Base-by-base conservation (phyloP, 306 rosid genomes). In the Mucuna pruriens region DNA sequence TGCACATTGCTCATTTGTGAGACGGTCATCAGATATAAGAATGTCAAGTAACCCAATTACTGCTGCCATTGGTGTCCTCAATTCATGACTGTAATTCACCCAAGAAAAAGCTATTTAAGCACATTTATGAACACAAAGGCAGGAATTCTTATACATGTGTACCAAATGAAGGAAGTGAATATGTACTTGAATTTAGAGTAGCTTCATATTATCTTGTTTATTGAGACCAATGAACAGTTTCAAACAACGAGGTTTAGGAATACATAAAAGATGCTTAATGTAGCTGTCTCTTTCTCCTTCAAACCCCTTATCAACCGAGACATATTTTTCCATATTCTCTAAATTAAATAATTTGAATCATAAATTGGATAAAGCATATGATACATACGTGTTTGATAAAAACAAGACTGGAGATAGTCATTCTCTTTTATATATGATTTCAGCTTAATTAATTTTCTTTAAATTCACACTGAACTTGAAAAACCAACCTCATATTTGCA, bases 21-120 rank as follows among this genome's bases (percentile, higher is more conserved):
- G 97, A 78, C 85, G 89, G 33, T 95, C 99, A 72, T 95, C 99
- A 10, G 90, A 89, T 83, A 95, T 91, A 31, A 95, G 98, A 84
- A 95, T 95, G 90, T 95, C 99, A 57, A 95, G 91, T 84, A 95
- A 68, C 19, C 99, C 99, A 20, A 95, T 95, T 36, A 95, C 97
- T 12, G 99, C 99, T 19, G 99, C 99, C 99, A 95, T 95, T 3
- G 99, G 99, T 15, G 99, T 95, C 91, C 99, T 89, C 83, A 95
- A 80, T 80, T 95, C 99, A 86, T 95, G 99, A 81, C 97, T 94
- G 94, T 74, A 82, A 82, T 31, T 26, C 68, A 79, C 60, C 68
- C 54, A 63, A 75, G 44, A 61, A 51, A 84, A 77, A 26, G 3
- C 49, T 61, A 64, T 75, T 70, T 62, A 75, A 62, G 65, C 73